phyloP scores from a whole-genome alignment of 1,284 basidiomycete species.

The Naganishia albida region DNA sequence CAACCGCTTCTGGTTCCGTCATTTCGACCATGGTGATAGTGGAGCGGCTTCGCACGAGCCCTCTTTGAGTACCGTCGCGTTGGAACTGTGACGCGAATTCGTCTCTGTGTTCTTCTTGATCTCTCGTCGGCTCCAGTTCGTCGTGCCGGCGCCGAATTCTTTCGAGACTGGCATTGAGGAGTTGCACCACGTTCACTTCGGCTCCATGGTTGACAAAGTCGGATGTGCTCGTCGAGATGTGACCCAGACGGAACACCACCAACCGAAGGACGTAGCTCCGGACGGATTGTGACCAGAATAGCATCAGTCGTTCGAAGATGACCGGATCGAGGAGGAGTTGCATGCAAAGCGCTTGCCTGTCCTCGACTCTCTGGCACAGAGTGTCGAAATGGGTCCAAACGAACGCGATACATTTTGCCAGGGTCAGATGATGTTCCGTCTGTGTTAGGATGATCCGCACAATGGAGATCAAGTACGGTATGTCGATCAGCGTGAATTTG shows the following conservation, averaged over 20 bases:
- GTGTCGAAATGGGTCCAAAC: conserved; percentile 59
- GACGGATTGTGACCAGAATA: conserved; percentile 58
- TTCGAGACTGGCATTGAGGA: conserved; percentile 56
- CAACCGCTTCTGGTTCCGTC: conserved; percentile 24
- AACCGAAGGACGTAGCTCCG: conserved; percentile 55
- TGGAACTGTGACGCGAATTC: conserved; percentile 20
- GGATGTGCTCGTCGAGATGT: conserved; percentile 52
- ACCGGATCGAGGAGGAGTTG: conserved; percentile 54
- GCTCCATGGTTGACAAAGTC: conserved; percentile 49
- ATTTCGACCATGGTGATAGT: conserved; percentile 54
- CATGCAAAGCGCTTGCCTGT: conserved; percentile 55
- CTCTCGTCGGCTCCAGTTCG: conserved; percentile 49
- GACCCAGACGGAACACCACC: conserved; percentile 58
- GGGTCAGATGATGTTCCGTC: conserved; percentile 57
- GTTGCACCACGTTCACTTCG: conserved; percentile 54
- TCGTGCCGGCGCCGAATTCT: conserved; percentile 56
- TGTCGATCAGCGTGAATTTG: conserved; percentile 49
- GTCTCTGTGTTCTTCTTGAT: conserved; percentile 35
- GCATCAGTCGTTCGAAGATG: conserved; percentile 55
- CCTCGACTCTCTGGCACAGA: conserved; percentile 52
- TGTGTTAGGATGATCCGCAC: conserved; percentile 55
- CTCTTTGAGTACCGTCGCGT: conserved; percentile 20
- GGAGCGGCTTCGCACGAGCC: conserved; percentile 41
- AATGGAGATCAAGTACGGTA: conserved; percentile 55
- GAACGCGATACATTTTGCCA: conserved; percentile 58